phyloP scores from a whole-genome alignment of 2,329 filamentous ascomycete genomes.

The Botryotinia convoluta region DNA sequence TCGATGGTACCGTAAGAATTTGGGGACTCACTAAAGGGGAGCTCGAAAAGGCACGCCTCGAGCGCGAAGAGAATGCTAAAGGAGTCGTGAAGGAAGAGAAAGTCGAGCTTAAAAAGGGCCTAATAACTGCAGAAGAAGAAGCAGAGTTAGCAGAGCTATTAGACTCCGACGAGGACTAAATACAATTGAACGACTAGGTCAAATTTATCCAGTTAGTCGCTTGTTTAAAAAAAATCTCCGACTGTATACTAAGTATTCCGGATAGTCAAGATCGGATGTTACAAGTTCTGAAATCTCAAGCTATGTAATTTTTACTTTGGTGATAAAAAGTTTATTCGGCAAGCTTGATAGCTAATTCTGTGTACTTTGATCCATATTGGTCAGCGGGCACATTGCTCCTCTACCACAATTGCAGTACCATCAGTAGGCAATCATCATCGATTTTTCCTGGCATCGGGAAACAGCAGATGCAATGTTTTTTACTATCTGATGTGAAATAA shows the following conservation, averaged over 20 bases:
- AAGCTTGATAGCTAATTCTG: background rate
- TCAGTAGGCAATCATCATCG: background rate
- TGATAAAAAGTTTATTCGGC: background rate
- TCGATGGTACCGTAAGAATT: conserved; percentile 82
- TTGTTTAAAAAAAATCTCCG: background rate
- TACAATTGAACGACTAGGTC: background rate
- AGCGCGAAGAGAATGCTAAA: conserved; percentile 47
- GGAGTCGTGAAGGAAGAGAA: conserved; percentile 44
- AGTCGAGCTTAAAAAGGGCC: conserved; percentile 46
- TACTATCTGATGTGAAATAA: background rate
- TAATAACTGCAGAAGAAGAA: conserved; percentile 87
- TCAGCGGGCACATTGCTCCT: background rate
- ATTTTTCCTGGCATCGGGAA: background rate
- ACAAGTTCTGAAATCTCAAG: background rate
- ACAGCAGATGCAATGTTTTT: background rate
- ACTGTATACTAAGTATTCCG: background rate
- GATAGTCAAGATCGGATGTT: background rate
- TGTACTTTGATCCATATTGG: background rate
- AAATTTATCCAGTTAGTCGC: background rate
- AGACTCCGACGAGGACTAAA: conserved; percentile 63
- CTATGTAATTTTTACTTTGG: background rate
- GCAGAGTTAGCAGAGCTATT: conserved; percentile 88
- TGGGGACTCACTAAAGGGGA: conserved; percentile 71
- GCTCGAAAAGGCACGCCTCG: conserved; percentile 55
- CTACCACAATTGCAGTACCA: background rate